Evolutionary conservation across 805 yeast genomes (phyloP), one percentile per base, ranked within the genome.

Genomic region (Candida golubevii): DNA sequence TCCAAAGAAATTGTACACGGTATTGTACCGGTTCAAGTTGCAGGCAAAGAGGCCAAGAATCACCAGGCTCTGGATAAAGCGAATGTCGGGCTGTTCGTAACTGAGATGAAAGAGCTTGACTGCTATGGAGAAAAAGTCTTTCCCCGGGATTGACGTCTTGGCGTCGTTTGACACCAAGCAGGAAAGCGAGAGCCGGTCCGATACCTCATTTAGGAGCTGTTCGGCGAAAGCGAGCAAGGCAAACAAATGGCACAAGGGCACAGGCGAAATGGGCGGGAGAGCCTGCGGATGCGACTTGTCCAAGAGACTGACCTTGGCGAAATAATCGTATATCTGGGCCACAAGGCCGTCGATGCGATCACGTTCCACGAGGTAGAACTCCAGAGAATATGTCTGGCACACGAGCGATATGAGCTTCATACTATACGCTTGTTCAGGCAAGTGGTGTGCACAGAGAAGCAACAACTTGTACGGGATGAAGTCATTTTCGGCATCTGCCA

Each of bases 1-100:
- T 1, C 74, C 74, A 38, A 67, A 60, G 48, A 58, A 69, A 44
- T 65, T 67, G 51, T 65, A 65, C 18, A 63, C 71, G 7, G 72
- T 65, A 45, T 66, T 67, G 49, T 63, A 62, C 9, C 70, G 49
- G 43, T 62, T 61, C 36, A 69, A 55, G 50, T 69, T 70, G 26
- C 68, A 65, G 3, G 71, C 61, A 44, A 60, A 69, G 11, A 70
- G 52, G 0, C 66, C 75, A 35, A 70, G 46, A 2, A 67, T 36
- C 23, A 64, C 41, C 7, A 69, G 61, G 34, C 65, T 54, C 47
- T 67, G 73, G 35, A 69, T 67, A 45, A 63, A 68, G n/a, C 56
- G 59, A 26, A 59, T 36, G 30, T 56, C 57, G 8, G 65, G 54
- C 27, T 54, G 58, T 46, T 68, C 71, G 38, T 57, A 59, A 12